phyloP scores from a whole-genome alignment of 768 basidiomycete species.

The Tylopilus subfusipes region DNA sequence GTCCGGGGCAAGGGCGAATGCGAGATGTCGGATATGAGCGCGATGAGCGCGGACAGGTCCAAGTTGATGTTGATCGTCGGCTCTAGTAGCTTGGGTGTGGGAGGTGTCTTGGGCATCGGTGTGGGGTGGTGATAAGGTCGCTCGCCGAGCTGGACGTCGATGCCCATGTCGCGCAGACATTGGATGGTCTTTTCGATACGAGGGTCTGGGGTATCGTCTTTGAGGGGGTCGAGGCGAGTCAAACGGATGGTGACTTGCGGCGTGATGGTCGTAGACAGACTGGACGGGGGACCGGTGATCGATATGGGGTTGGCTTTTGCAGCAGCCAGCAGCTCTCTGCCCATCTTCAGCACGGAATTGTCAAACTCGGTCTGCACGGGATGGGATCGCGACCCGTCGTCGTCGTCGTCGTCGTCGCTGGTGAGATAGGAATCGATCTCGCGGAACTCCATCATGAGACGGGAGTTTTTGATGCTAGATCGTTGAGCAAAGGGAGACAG shows the following conservation, averaged over 20 bases:
- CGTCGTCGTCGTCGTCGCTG: conserved; percentile 45
- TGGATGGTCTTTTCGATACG: conserved; percentile 62
- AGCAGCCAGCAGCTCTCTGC: conserved; percentile 60
- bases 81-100: conserved; percentile 20
- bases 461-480: conserved; percentile 70
- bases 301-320: conserved; percentile 55
- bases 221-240: conserved; percentile 58
- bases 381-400: conserved; percentile 40
- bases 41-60: conserved; percentile 82
- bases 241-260: conserved; percentile 61
- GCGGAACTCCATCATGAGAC: conserved; percentile 74
- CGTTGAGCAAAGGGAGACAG: background rate
- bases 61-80: conserved; percentile 70
- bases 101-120: background rate
- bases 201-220: conserved; percentile 38
- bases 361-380: conserved; percentile 55
- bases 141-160: conserved; percentile 67
- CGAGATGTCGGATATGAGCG: conserved; percentile 77
- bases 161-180: conserved; percentile 54
- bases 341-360: conserved; percentile 73
- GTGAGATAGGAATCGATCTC: conserved; percentile 82
- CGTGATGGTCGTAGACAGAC: conserved; percentile 17
- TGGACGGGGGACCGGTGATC: background rate
- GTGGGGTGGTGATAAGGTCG: conserved; percentile 25
- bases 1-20: conserved; percentile 63